phyloP scores from a whole-genome alignment of 805 yeast species.

The Naumovozyma castellii region DNA sequence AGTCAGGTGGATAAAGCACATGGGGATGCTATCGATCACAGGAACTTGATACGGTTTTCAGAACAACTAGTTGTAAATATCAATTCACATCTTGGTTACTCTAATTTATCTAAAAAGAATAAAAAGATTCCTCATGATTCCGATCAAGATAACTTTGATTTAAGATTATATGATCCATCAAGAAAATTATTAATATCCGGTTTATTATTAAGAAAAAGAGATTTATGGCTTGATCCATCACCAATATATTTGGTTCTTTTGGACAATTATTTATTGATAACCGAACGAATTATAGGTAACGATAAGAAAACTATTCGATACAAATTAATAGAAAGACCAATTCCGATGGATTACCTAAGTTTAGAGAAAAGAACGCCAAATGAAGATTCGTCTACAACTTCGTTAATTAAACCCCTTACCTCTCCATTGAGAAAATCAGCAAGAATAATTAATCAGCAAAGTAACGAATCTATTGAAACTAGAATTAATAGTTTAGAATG shows the following conservation, averaged over 20 bases:
- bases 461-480: conserved; percentile 10
- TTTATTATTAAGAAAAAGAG: conserved; percentile 50
- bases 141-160: conserved; percentile 27
- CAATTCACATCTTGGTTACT: conserved; percentile 5
- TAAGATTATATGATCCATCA: conserved; percentile 43
- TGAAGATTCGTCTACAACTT: conserved; percentile 5
- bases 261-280: conserved; percentile 62
- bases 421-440: conserved; percentile 14
- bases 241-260: conserved; percentile 46
- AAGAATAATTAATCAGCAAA: conserved; percentile 10
- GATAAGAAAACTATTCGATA: conserved; percentile 18
- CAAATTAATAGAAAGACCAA: conserved; percentile 47
- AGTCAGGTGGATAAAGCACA: conserved; percentile 52
- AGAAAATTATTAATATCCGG: conserved; percentile 54
- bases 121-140: background rate
- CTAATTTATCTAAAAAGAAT: conserved; percentile 10
- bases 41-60: conserved; percentile 45
- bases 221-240: conserved; percentile 49
- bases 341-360: conserved; percentile 49
- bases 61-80: conserved; percentile 25
- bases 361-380: conserved; percentile 36
- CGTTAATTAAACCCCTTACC: conserved; percentile 1
- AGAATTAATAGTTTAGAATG: conserved; percentile 4
- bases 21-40: conserved; percentile 48
- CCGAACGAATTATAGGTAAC: conserved; percentile 43